Evolutionary conservation across 1,284 basidiomycete species (phyloP).

Genomic region (Microbotryum saponariae): DNA sequence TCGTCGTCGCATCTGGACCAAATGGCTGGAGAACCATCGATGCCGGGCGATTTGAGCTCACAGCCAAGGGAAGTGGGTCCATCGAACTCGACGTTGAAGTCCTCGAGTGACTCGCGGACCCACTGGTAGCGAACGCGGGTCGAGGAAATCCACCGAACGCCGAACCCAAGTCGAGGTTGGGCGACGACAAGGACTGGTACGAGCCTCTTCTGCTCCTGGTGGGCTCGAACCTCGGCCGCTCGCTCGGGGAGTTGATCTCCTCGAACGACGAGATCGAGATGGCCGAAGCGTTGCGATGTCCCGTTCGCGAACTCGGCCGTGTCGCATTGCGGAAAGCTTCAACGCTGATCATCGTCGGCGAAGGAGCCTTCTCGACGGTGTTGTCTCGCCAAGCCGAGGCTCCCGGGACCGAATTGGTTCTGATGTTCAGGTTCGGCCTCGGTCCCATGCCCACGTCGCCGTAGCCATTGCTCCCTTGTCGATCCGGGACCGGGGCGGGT

Average conservation of each 20-base stretch:
- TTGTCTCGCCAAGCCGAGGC: too few species aligned
- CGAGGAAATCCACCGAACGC: slow-evolving; percentile 3
- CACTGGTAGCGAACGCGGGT: slow-evolving; percentile 16
- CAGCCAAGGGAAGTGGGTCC: neutral
- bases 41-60: neutral
- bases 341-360: slow-evolving; percentile 26
- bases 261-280: slow-evolving; percentile 18
- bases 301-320: slow-evolving; percentile 11
- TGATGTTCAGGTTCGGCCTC: too few species aligned
- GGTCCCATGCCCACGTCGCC: too few species aligned
- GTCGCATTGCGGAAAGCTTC: slow-evolving; percentile 24
- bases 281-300: slow-evolving; percentile 3
- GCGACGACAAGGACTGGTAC: slow-evolving; percentile 51
- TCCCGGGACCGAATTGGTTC: too few species aligned
- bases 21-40: neutral
- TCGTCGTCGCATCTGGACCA: too few species aligned
- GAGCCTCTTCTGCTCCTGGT: slow-evolving; percentile 52
- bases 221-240: slow-evolving; percentile 26
- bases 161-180: slow-evolving; percentile 1
- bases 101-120: slow-evolving; percentile 14
- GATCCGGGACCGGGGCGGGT: neutral
- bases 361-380: slow-evolving; percentile 14
- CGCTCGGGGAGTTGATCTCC: neutral
- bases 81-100: slow-evolving; percentile 7
- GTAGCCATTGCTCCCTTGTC: neutral